A percentile compares a stretch with the other conserved stretches of the same genome.
These are phyloP conservation scores for Populus davidiana DNA, from an alignment of 345 rosid species.

Conservation along the genomic window DNA sequence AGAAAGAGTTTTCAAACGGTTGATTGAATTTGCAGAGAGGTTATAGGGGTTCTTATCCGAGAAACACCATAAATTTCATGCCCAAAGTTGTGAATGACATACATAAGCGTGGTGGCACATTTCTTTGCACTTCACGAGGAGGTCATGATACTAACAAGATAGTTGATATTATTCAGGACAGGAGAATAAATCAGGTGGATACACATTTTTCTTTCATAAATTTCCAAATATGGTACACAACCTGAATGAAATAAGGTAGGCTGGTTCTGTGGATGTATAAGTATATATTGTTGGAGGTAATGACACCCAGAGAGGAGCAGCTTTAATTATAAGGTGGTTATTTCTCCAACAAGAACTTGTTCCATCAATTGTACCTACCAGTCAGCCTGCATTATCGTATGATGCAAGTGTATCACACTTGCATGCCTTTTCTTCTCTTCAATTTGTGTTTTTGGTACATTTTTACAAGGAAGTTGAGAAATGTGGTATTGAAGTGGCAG, in stretches of 20 bases:
- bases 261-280: slow-evolving; percentile 31
- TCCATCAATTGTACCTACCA: background rate
- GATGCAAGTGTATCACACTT: background rate
- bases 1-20: background rate
- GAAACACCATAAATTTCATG: slow-evolving; percentile 57
- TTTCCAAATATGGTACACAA: background rate
- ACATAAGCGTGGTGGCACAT: slow-evolving; percentile 91
- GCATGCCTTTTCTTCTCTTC: background rate
- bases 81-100: slow-evolving; percentile 85
- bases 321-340: slow-evolving; percentile 67
- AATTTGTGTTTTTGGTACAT: background rate
- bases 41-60: slow-evolving; percentile 79
- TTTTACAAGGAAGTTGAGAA: slow-evolving; percentile 73
- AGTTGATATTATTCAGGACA: slow-evolving; percentile 89
- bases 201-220: slow-evolving; percentile 5
- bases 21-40: slow-evolving; percentile 56
- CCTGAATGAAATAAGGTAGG: background rate
- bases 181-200: slow-evolving; percentile 82
- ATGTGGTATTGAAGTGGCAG: slow-evolving; percentile 80
- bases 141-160: slow-evolving; percentile 89
- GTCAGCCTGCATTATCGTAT: background rate
- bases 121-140: slow-evolving; percentile 83
- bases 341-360: background rate
- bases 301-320: slow-evolving; percentile 89
- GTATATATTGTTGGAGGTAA: slow-evolving; percentile 95